A percentile compares a stretch with the other conserved stretches of the same genome.
These are phyloP conservation scores for Kandelia obovata DNA, from an alignment of 345 rosid genomes.

Conservation along the genomic window DNA sequence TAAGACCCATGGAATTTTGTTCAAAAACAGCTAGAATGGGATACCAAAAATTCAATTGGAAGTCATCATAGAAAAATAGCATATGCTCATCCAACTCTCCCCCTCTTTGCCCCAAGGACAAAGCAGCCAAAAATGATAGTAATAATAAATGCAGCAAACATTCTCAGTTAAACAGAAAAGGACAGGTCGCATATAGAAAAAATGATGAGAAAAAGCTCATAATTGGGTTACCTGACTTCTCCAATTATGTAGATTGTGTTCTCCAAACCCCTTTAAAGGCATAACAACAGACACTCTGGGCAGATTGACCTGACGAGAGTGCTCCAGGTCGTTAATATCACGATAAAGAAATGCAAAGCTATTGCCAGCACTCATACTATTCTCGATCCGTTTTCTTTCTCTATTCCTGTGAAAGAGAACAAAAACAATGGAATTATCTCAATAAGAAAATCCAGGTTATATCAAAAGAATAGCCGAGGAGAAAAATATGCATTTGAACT, in stretches of 20 bases:
- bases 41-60: not conserved
- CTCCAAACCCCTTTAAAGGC: conserved; percentile 98
- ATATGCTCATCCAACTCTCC: not conserved
- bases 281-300: conserved; percentile 82
- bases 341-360: conserved; percentile 82
- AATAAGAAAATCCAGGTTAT: conserved; percentile 14
- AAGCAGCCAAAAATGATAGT: not conserved
- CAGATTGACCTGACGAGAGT: conserved; percentile 69
- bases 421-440: not conserved
- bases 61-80: not conserved
- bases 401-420: conserved; percentile 50
- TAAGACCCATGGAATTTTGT: not conserved
- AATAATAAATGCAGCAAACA: not conserved
- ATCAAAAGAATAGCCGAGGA: conserved; percentile 10
- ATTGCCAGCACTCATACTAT: conserved; percentile 63
- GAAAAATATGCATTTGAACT: conserved; percentile 1
- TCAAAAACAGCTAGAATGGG: not conserved
- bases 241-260: conserved; percentile 94
- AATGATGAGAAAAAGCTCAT: not conserved
- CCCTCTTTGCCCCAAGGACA: not conserved
- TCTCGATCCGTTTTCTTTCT: conserved; percentile 67
- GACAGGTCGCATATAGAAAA: not conserved
- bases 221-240: conserved; percentile 70
- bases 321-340: conserved; percentile 82
- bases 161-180: not conserved